A percentile compares a stretch with the other conserved stretches of the same genome.
phyloP scores from a whole-genome alignment of 139 green algal genomes.

The Coelastrella sp. region DNA sequence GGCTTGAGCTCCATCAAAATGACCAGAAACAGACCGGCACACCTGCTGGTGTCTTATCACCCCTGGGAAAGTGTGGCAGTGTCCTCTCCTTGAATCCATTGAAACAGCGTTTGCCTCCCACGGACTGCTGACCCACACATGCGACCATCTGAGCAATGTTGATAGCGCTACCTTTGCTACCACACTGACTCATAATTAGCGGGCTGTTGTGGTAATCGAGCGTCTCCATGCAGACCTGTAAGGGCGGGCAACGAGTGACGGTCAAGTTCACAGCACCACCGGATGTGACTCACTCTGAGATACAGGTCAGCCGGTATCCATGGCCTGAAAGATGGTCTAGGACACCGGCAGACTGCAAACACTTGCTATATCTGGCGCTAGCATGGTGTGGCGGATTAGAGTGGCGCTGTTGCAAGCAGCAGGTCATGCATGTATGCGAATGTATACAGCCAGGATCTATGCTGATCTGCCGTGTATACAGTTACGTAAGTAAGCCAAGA shows the following conservation, averaged over 20 bases:
- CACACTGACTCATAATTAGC: constrained; percentile 98
- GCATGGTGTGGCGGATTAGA: too few relatives aligned
- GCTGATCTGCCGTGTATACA: too few relatives aligned
- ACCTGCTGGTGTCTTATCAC: constrained; percentile 66
- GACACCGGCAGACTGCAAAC: too few relatives aligned
- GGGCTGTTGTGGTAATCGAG: constrained; percentile 91
- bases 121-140: constrained; percentile 96
- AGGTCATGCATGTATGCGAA: too few relatives aligned
- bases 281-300: neutral
- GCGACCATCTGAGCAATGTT: constrained; percentile 99
- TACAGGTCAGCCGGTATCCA: too few relatives aligned
- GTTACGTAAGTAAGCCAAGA: too few relatives aligned
- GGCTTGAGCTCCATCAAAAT: too few relatives aligned
- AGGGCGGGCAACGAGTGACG: neutral
- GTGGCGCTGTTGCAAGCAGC: too few relatives aligned
- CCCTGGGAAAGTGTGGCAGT: constrained; percentile 93
- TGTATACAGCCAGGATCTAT: too few relatives aligned
- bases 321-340: too few relatives aligned
- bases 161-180: constrained; percentile 95
- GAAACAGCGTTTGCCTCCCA: constrained; percentile 91
- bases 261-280: neutral
- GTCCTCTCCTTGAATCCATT: constrained; percentile 94
- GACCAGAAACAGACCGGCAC: neutral
- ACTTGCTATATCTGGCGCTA: too few relatives aligned
- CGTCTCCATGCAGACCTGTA: constrained; percentile 89